Conservation (phyloP, 2,329 filamentous ascomycete species). For the Neopestalotiopsis sp. region DNA sequence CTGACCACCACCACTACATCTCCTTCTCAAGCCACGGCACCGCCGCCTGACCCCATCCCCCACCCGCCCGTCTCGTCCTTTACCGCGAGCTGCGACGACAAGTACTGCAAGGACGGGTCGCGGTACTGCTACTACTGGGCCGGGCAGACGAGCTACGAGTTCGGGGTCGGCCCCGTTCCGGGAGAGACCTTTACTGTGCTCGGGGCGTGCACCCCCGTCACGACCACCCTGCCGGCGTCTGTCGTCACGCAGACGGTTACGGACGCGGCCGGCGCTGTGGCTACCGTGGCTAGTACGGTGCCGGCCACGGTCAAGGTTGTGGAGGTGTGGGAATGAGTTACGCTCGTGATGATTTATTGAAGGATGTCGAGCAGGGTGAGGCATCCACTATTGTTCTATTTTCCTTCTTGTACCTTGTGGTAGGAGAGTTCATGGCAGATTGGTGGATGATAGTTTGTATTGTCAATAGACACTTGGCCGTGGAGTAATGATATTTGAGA, state of each 20-base stretch:
- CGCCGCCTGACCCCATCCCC: conserved; percentile 3
- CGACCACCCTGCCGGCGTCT: not conserved
- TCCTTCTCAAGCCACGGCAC: not conserved
- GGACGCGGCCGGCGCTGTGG: not conserved
- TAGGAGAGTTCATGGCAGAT: too few species aligned
- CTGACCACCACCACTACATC: not conserved
- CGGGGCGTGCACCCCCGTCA: conserved; percentile 13
- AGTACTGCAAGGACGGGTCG: conserved; percentile 39
- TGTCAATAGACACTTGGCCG: too few species aligned
- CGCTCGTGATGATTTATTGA: not conserved
- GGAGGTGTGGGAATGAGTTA: not conserved
- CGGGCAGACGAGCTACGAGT: conserved; percentile 42
- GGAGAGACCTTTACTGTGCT: conserved; percentile 36
- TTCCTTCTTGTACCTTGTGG: too few species aligned
- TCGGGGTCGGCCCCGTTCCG: conserved; percentile 38
- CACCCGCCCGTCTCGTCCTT: conserved; percentile 15
- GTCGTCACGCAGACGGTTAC: not conserved
- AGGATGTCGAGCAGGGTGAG: not conserved
- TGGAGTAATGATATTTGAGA: too few species aligned
- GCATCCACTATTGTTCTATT: too few species aligned
- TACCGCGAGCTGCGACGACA: conserved; percentile 37
- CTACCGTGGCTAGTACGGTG: not conserved
- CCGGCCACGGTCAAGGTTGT: not conserved
- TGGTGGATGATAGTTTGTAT: too few species aligned
- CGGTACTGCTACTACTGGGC: conserved; percentile 46